Conservation (phyloP, 345 rosid species). For the Mallotus nudiflorus region DNA sequence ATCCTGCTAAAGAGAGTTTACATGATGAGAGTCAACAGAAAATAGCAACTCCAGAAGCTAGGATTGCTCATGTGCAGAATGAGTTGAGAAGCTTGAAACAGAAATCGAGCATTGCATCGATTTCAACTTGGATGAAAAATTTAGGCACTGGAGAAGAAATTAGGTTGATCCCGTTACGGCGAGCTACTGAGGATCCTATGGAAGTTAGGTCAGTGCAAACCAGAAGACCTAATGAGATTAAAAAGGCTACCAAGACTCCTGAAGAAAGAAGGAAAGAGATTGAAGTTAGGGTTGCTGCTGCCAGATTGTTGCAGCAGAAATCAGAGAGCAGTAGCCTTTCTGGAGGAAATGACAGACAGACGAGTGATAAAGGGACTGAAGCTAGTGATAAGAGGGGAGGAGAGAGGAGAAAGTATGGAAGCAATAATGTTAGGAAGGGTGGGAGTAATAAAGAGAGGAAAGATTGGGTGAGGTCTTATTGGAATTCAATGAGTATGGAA, state of each 20-base stretch:
- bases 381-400: constrained; percentile 61
- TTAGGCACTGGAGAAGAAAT: constrained; percentile 86
- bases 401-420: constrained; percentile 72
- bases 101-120: constrained; percentile 64
- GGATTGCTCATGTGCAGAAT: constrained; percentile 72
- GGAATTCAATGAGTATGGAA: constrained; percentile 63
- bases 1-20: constrained; percentile 88
- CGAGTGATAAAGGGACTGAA: constrained; percentile 48
- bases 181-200: constrained; percentile 85
- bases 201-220: constrained; percentile 69
- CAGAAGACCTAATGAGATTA: constrained; percentile 90
- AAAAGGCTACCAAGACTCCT: constrained; percentile 82
- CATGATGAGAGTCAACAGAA: constrained; percentile 88
- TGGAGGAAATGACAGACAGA: too few relatives aligned
- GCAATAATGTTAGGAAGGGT: constrained; percentile 52
- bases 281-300: constrained; percentile 96
- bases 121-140: constrained; percentile 84
- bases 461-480: constrained; percentile 62
- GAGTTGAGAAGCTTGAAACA: constrained; percentile 76
- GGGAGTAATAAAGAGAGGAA: constrained; percentile 60
- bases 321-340: constrained; percentile 45
- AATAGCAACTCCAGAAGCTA: constrained; percentile 59
- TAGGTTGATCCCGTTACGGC: constrained; percentile 66
- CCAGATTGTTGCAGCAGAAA: constrained; percentile 81
- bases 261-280: constrained; percentile 94